Evolutionary conservation across 2,329 filamentous ascomycete species (phyloP).

Genomic region (Mycosphaerella arachidis): DNA sequence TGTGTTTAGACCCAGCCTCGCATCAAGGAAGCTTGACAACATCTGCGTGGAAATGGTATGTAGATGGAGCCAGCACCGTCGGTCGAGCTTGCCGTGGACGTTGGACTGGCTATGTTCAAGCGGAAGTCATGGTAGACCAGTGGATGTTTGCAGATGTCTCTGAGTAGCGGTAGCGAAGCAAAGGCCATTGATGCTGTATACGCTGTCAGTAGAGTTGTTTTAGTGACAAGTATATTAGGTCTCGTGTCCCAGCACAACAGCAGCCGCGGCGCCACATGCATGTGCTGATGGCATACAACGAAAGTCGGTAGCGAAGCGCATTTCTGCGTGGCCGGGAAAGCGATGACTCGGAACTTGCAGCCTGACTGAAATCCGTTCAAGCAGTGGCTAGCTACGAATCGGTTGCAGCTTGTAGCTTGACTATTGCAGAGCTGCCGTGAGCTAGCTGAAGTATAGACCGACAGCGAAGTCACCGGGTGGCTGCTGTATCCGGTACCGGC

Average conservation of each 20-base stretch:
- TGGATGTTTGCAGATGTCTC: neutral
- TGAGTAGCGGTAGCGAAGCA: neutral
- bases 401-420: neutral
- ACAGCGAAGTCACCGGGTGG: neutral
- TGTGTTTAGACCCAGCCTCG: neutral
- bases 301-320: neutral
- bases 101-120: neutral
- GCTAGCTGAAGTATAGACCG: neutral
- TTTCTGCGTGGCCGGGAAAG: neutral
- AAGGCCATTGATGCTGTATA: neutral
- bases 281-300: neutral
- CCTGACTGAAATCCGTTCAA: neutral
- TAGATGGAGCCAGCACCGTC: neutral
- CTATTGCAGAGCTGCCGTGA: neutral
- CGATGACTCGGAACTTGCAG: neutral
- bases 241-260: neutral
- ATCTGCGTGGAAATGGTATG: neutral
- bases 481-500: neutral
- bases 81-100: neutral
- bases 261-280: neutral
- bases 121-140: neutral
- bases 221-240: neutral
- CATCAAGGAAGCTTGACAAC: neutral
- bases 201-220: neutral
- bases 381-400: neutral